Conservation (phyloP, 352 stramenopile species). For the Nothophytophthora sp. region DNA sequence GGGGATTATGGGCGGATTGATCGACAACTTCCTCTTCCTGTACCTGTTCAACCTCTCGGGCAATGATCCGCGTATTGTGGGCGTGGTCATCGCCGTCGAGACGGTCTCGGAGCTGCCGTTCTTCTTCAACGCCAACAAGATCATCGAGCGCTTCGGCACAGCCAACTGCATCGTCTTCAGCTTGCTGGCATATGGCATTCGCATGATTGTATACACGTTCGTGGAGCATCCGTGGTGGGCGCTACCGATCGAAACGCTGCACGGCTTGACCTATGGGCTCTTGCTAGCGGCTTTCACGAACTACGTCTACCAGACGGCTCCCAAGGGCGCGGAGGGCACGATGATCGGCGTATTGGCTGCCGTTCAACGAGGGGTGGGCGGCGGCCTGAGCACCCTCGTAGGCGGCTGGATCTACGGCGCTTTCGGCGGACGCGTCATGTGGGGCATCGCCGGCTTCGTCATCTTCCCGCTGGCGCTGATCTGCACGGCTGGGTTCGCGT, state of each 20-base stretch:
- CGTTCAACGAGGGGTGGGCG: conserved; percentile 38
- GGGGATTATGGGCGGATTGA: conserved; percentile 32
- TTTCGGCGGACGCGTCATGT: conserved; percentile 37
- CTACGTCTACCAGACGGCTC: conserved; percentile 39
- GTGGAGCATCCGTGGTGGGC: conserved; percentile 39
- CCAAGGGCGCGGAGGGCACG: conserved; percentile 37
- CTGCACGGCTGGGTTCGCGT: conserved; percentile 23
- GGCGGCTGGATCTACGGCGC: conserved; percentile 44
- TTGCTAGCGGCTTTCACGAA: conserved; percentile 41
- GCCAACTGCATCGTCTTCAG: conserved; percentile 32
- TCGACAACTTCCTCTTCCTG: conserved; percentile 38
- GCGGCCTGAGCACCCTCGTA: conserved; percentile 32
- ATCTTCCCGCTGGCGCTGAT: conserved; percentile 32
- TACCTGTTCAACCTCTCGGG: conserved; percentile 38
- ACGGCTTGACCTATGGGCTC: conserved; percentile 44
- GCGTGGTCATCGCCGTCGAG: conserved; percentile 35
- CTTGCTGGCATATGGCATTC: conserved; percentile 40
- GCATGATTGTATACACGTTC: conserved; percentile 35
- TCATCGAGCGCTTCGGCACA: conserved; percentile 40
- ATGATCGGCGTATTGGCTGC: conserved; percentile 44
- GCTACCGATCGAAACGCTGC: conserved; percentile 41
- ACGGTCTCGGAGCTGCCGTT: conserved; percentile 45
- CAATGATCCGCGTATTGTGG: conserved; percentile 39
- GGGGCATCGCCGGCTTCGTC: conserved; percentile 32
- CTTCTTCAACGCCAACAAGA: conserved; percentile 51